Conservation (phyloP, 371 early-diverging fungal species). For the Mortierella sp. region DNA sequence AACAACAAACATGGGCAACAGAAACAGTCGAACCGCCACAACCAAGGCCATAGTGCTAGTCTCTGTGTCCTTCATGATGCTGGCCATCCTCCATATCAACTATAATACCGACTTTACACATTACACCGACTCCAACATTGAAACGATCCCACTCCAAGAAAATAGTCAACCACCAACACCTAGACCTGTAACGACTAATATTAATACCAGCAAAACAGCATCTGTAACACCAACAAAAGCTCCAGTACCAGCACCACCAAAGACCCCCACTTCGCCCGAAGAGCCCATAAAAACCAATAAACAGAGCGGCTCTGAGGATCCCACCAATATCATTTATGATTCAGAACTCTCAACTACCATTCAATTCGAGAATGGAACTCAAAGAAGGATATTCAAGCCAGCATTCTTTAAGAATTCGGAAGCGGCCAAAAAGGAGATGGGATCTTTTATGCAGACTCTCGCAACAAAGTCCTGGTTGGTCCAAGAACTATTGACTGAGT, state of each 20-base stretch:
- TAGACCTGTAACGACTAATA: too few relatives aligned
- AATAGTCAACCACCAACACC: too few relatives aligned
- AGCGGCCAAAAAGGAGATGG: constrained; percentile 32
- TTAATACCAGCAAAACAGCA: too few relatives aligned
- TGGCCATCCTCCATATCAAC: constrained; percentile 16
- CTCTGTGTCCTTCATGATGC: constrained; percentile 18
- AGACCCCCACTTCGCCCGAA: too few relatives aligned
- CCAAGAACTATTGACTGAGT: background rate
- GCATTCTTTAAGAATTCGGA: constrained; percentile 24
- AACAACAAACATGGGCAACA: background rate
- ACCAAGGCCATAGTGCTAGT: constrained; percentile 14
- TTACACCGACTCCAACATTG: background rate
- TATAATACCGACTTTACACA: background rate
- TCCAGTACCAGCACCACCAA: too few relatives aligned
- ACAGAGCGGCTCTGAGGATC: background rate
- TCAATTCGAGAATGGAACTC: constrained; percentile 21
- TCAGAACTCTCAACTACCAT: constrained; percentile 17
- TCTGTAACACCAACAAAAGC: too few relatives aligned
- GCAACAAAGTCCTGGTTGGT: constrained; percentile 18
- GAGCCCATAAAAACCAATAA: too few relatives aligned
- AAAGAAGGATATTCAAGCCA: constrained; percentile 33
- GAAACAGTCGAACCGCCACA: background rate
- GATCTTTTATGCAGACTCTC: constrained; percentile 41
- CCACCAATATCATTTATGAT: background rate
- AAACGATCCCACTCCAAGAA: background rate